Percentiles rank a stretch among this genome's conserved stretches.
phyloP scores from a whole-genome alignment of 129 eudicot genomes.

The Lactuca sativa region DNA sequence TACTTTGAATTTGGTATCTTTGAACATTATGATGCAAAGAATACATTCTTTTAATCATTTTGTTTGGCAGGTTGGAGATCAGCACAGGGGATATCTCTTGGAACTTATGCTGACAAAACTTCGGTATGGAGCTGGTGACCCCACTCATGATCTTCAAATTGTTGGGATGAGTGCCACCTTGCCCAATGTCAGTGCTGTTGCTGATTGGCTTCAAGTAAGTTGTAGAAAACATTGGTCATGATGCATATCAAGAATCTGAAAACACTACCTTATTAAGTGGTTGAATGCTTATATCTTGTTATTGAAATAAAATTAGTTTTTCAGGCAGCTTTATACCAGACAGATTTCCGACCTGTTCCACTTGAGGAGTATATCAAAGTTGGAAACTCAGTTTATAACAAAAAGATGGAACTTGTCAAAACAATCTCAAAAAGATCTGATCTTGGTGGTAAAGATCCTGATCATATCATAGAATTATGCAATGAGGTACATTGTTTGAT shows the following conservation, averaged over 20 bases:
- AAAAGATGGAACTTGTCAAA: conserved; percentile 70
- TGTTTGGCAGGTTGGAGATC: conserved; percentile 86
- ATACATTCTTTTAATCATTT: background rate
- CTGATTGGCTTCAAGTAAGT: conserved; percentile 99
- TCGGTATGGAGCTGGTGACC: conserved; percentile 86
- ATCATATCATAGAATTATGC: conserved; percentile 85
- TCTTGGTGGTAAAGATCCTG: conserved; percentile 98
- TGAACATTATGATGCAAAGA: conserved; percentile 10
- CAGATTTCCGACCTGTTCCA: conserved; percentile 96
- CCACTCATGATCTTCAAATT: conserved; percentile 80
- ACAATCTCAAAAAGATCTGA: conserved; percentile 68
- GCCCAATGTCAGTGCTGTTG: conserved; percentile 97
- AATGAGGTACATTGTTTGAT: conserved; percentile 61
- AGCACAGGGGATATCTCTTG: conserved; percentile 91
- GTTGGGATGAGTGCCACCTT: conserved; percentile 99
- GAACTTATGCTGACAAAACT: conserved; percentile 96
- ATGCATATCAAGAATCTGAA: background rate
- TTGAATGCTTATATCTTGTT: background rate
- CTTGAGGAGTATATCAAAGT: conserved; percentile 92
- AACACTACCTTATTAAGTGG: background rate
- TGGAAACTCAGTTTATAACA: conserved; percentile 70
- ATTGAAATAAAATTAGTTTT: conserved; percentile 4
- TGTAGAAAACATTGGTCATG: background rate
- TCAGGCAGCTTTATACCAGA: conserved; percentile 95
- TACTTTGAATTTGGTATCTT: conserved; percentile 33